phyloP scores from a whole-genome alignment of 768 basidiomycete genomes.

The Sporobolomyces phaffii region DNA sequence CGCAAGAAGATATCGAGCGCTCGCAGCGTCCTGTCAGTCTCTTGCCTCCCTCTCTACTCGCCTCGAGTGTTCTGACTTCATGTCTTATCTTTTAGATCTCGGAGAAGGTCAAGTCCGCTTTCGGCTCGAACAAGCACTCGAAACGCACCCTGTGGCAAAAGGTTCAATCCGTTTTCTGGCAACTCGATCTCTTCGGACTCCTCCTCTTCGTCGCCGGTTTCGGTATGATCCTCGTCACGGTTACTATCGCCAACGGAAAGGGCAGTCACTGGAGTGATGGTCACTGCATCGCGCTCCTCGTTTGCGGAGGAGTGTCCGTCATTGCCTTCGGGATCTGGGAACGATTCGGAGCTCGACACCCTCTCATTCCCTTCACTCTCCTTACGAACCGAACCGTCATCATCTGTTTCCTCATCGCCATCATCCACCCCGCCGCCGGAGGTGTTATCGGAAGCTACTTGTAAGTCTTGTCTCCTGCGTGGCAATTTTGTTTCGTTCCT shows the following conservation, averaged over 20 bases:
- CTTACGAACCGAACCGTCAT: slow-evolving; percentile 44
- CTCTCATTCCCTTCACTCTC: slow-evolving; percentile 44
- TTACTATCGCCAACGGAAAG: slow-evolving; percentile 45
- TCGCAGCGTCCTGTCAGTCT: not conserved
- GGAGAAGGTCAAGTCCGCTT: not conserved
- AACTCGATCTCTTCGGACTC: slow-evolving; percentile 45
- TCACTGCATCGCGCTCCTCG: slow-evolving; percentile 44
- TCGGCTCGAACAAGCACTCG: not conserved
- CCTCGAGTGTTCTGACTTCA: not conserved
- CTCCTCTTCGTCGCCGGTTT: slow-evolving; percentile 42
- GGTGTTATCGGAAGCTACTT: slow-evolving; percentile 35
- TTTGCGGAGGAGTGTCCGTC: slow-evolving; percentile 40
- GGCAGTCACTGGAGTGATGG: slow-evolving; percentile 43
- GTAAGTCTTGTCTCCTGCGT: slow-evolving; percentile 7
- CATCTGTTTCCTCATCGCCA: slow-evolving; percentile 41
- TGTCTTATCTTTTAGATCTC: not conserved
- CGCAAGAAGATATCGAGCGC: not conserved
- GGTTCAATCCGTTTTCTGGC: slow-evolving; percentile 42
- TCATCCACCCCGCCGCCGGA: slow-evolving; percentile 44
- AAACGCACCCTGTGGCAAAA: slow-evolving; percentile 7
- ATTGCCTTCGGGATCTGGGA: slow-evolving; percentile 44
- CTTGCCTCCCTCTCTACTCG: not conserved
- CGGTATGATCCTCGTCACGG: slow-evolving; percentile 45
- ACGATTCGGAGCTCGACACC: slow-evolving; percentile 44
- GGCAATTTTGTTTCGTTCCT: too few species aligned